These are phyloP conservation scores for Coccomyxa sp. DNA, from an alignment of 139 green algal genomes.

Conservation along the genomic window DNA sequence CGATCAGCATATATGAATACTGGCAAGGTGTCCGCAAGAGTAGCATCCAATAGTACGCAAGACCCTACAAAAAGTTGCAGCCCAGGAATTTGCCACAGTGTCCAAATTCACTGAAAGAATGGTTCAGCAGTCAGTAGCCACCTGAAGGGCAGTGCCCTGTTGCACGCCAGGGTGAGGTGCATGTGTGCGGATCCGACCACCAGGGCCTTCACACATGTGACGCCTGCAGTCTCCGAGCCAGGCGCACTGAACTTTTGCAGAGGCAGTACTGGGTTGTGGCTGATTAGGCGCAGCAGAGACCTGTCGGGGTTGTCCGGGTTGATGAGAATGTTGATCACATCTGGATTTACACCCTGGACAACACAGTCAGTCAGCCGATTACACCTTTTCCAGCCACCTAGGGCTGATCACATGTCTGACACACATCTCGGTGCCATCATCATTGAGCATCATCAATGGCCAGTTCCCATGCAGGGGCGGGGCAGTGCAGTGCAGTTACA, in stretches of 20 bases:
- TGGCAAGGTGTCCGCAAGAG: no score
- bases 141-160: slow-evolving; percentile 5
- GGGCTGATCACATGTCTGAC: no score
- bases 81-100: not conserved
- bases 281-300: slow-evolving; percentile 17
- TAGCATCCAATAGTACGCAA: no score
- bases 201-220: slow-evolving; percentile 23
- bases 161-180: slow-evolving; percentile 4
- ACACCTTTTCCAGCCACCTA: no score
- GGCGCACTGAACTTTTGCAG: not conserved
- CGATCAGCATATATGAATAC: no score
- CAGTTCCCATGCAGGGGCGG: no score
- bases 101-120: not conserved
- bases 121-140: not conserved
- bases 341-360: no score
- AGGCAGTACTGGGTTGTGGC: not conserved
- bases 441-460: no score
- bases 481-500: no score
- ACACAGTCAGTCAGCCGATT: no score
- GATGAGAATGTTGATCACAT: not conserved
- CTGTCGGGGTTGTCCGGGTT: not conserved
- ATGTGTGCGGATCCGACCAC: not conserved
- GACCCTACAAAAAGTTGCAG: no score
- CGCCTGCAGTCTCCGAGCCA: not conserved
- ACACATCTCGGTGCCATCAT: no score